Conservation (phyloP, 768 basidiomycete species). For the Serendipita sp. region DNA sequence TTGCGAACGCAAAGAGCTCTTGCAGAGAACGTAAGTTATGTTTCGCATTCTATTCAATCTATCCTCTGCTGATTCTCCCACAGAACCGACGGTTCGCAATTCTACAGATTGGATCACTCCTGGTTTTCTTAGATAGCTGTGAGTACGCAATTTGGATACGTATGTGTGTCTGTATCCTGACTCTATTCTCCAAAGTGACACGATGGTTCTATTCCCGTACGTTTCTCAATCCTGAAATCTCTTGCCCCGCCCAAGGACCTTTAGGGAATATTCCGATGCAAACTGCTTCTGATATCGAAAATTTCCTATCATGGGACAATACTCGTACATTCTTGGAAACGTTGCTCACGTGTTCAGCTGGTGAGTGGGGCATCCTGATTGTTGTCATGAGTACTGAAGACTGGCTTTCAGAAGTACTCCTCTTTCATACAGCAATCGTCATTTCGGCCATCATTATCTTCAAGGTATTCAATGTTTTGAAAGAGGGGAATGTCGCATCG, state of each 20-base stretch:
- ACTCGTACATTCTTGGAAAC: neutral
- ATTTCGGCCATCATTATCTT: neutral
- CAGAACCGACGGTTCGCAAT: slow-evolving; percentile 44
- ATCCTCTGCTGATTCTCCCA: slow-evolving; percentile 16
- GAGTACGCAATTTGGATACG: neutral
- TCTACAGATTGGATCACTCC: slow-evolving; percentile 39
- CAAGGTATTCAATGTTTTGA: slow-evolving; percentile 17
- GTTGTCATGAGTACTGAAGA: neutral
- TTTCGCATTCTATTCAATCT: neutral
- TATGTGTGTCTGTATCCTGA: neutral
- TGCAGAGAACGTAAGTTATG: neutral
- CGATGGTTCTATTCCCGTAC: no score
- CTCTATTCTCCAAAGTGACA: neutral
- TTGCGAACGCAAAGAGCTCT: neutral
- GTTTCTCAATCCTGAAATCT: no score
- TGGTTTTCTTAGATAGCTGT: slow-evolving; percentile 40
- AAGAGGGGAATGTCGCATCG: slow-evolving; percentile 2
- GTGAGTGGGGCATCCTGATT: neutral
- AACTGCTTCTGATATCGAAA: neutral
- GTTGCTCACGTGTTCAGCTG: neutral
- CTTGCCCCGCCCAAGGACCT: neutral
- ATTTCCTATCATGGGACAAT: neutral
- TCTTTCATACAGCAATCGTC: neutral
- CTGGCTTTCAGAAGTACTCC: neutral
- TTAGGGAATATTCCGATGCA: neutral